phyloP scores from a whole-genome alignment of 495 filamentous ascomycete species.

The Barbatosphaeria neglecta region DNA sequence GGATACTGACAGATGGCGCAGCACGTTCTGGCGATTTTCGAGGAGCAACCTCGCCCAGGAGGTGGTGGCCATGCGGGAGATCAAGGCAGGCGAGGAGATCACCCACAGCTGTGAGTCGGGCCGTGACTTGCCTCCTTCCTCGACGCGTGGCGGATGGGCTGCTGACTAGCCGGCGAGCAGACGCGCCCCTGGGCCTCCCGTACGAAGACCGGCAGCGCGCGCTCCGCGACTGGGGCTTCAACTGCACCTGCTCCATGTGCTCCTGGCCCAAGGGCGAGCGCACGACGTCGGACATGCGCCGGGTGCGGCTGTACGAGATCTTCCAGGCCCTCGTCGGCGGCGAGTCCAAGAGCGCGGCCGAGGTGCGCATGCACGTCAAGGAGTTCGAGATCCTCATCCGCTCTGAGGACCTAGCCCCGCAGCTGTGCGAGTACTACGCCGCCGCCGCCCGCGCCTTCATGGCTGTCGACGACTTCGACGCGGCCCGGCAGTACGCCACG shows the following conservation, averaged over 20 bases:
- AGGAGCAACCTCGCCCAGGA: constrained; percentile 14
- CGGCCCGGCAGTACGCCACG: constrained; percentile 13
- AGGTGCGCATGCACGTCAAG: constrained; percentile 7
- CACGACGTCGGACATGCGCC: constrained; percentile 11
- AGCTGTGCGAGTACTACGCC: constrained; percentile 20
- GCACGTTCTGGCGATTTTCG: constrained; percentile 20
- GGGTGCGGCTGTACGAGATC: constrained; percentile 15
- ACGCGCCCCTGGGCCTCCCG: constrained; percentile 20
- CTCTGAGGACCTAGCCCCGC: constrained; percentile 16
- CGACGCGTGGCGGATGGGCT: neutral
- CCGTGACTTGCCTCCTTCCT: no score
- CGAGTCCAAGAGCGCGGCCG: constrained; percentile 1
- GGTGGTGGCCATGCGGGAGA: constrained; percentile 19
- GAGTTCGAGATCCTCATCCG: constrained; percentile 17
- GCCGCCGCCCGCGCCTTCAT: constrained; percentile 20
- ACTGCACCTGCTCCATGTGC: constrained; percentile 20
- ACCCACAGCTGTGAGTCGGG: constrained; percentile 22
- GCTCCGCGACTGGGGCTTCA: constrained; percentile 18
- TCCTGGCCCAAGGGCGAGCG: constrained; percentile 6
- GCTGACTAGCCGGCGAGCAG: no score
- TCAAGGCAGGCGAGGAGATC: constrained; percentile 20
- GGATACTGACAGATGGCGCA: neutral
- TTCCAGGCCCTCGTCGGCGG: constrained; percentile 9
- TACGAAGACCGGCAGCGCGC: constrained; percentile 12
- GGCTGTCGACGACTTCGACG: constrained; percentile 7